These are phyloP conservation scores for Endoconidiophora laricicola DNA, from an alignment of 2,329 filamentous ascomycete genomes.

Conservation along the genomic window DNA sequence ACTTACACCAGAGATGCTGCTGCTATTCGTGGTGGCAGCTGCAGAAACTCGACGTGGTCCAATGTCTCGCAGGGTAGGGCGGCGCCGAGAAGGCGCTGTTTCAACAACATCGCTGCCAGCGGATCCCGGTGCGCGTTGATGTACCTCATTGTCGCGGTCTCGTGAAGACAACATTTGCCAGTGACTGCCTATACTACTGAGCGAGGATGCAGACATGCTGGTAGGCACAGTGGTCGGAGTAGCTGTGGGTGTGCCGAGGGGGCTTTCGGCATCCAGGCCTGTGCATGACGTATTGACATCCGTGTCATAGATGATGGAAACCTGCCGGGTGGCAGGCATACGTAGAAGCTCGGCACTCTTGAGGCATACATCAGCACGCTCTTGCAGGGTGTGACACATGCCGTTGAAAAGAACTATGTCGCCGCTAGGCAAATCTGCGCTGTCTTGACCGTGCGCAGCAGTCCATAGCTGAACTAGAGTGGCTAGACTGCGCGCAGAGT, in stretches of 20 bases:
- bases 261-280: constrained; percentile 14
- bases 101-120: constrained; percentile 31
- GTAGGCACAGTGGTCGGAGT: constrained; percentile 13
- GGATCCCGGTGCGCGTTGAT: constrained; percentile 28
- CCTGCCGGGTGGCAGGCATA: constrained; percentile 3
- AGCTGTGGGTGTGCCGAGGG: constrained; percentile 18
- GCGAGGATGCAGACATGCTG: constrained; percentile 14
- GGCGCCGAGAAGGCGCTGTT: constrained; percentile 7
- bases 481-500: constrained; percentile 72
- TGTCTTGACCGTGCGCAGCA: constrained; percentile 29
- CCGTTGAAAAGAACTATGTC: constrained; percentile 37
- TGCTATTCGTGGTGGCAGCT: neutral
- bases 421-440: constrained; percentile 24
- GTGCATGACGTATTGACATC: neutral
- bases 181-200: constrained; percentile 7
- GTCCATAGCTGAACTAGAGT: constrained; percentile 69
- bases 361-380: constrained; percentile 34
- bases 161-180: constrained; percentile 11
- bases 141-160: constrained; percentile 17
- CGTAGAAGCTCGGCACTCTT: constrained; percentile 31
- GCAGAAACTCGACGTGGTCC: neutral
- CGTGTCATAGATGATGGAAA: neutral
- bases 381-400: constrained; percentile 33
- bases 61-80: neutral
- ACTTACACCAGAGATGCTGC: neutral